These are phyloP conservation scores for Plasmodium vivax DNA, from an alignment of 169 alveolate genomes.

Conservation along the genomic window DNA sequence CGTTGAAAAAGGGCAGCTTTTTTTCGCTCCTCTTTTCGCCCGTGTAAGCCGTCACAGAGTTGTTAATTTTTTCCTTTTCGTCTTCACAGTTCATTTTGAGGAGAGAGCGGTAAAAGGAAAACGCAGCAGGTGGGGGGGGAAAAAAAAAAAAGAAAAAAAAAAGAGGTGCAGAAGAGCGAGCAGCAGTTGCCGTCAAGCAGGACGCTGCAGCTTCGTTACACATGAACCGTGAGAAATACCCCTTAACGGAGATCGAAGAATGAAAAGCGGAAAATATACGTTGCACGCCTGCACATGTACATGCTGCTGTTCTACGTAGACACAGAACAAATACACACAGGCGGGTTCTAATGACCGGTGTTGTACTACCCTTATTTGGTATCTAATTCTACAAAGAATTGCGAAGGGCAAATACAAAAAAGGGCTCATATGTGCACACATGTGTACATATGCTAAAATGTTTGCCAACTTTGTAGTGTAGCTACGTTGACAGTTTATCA, in stretches of 20 bases:
- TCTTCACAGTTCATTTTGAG: constrained; percentile 26
- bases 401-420: background rate
- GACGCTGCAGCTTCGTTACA: background rate
- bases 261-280: background rate
- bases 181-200: background rate
- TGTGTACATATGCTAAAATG: background rate
- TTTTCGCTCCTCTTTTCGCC: constrained; percentile 14
- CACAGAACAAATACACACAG: background rate
- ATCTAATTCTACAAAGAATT: background rate
- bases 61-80: constrained; percentile 24
- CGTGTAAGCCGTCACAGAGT: constrained; percentile 13
- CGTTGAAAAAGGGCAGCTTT: constrained; percentile 10
- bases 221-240: background rate
- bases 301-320: background rate
- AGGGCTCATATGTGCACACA: background rate
- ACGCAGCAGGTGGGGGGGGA: background rate
- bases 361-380: background rate
- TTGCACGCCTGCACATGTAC: background rate
- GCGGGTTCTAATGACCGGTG: background rate
- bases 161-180: background rate
- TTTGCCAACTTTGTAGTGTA: background rate
- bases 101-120: background rate
- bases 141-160: background rate
- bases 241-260: background rate
- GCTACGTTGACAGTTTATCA: background rate